Evolutionary conservation across 208 protist species (phyloP), one percentile per base, ranked within the genome.

Genomic region (Leishmania lainsoni): DNA sequence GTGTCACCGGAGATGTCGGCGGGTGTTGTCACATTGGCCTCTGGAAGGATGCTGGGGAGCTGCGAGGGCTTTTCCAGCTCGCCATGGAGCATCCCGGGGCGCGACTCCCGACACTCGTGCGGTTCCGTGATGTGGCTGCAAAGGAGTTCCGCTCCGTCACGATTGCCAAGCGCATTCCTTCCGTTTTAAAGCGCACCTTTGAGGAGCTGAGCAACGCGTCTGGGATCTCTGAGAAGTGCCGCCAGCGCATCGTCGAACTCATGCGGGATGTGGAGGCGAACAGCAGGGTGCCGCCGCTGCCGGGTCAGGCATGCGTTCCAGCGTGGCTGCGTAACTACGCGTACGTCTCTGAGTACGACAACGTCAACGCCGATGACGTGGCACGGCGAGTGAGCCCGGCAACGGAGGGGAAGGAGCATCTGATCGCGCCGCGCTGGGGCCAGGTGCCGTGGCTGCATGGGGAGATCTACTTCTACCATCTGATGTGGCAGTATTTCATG

Each of bases 381-480:
- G 59, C 81, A 51, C 68, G 63, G 58, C 85, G 86, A 39, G 86
- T 84, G 61, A 79, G 72, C 22, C 52, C 71, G 3, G n/a, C 61
- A 52, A 75, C 63, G 20, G 61, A 79, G 26, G 65, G 54, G 0
- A 52, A 65, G 14, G 72, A 51, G 65, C 29, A 79, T 20, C 16
- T 75, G 66, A 77, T 89, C 8, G 85, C 84, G 20, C 91, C 94
- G 26, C 87, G 89, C 29, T 98, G 95, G 94, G 92, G 93, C 8
- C 92, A 98, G 79, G 39, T 96, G 17, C 95, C 95, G 56, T 98
- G 93, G 94, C 89, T 98, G 61, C 92, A 94, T 69, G 95, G 94
- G 17, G 95, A 98, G 81, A 92, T 97, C 68, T 97, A 96, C 87
- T 90, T 97, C 63, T 97, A 97, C 70, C 92, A 98, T 72, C 81